phyloP scores from a whole-genome alignment of 495 filamentous ascomycete genomes.

The Amphirosellinia nigrospora region DNA sequence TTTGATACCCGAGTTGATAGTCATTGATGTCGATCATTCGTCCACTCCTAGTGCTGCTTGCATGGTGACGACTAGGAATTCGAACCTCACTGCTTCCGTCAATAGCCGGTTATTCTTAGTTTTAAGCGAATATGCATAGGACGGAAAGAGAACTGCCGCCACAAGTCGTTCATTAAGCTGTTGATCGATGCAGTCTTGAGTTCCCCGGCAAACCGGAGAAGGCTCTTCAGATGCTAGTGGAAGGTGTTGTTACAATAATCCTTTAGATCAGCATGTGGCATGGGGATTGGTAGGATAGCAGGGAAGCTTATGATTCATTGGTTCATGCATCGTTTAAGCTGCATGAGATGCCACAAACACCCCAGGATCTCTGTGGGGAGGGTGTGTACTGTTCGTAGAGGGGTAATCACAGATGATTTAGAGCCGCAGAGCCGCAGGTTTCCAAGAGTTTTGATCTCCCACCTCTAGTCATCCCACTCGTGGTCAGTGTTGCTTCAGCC shows the following conservation, averaged over 20 bases:
- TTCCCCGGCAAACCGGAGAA: constrained; percentile 6
- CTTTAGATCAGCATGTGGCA: constrained; percentile 22
- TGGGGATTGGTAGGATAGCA: constrained; percentile 9
- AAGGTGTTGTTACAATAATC: constrained; percentile 17
- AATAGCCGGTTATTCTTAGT: constrained; percentile 12
- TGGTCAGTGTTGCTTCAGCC: constrained; percentile 14
- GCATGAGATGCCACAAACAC: constrained; percentile 13
- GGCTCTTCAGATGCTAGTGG: constrained; percentile 8
- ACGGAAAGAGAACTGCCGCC: constrained; percentile 16
- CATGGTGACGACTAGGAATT: constrained; percentile 10
- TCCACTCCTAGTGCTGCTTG: constrained; percentile 18
- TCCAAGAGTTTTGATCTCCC: constrained; percentile 12
- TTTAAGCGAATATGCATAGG: constrained; percentile 17
- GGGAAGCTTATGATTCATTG: constrained; percentile 21
- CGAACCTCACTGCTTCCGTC: constrained; percentile 12
- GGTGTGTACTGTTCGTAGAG: constrained; percentile 14
- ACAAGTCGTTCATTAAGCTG: constrained; percentile 6
- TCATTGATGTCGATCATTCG: constrained; percentile 6
- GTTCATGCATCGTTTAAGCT: constrained; percentile 19
- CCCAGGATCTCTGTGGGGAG: constrained; percentile 17
- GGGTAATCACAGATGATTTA: constrained; percentile 14
- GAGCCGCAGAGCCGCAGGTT: constrained; percentile 20
- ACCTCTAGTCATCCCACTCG: neutral
- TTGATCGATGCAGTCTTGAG: constrained; percentile 13
- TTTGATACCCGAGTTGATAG: constrained; percentile 2